Evolutionary conservation across 805 yeast genomes (phyloP), one percentile per base, ranked within the genome.

Genomic region (Kuraishia capsulata): DNA sequence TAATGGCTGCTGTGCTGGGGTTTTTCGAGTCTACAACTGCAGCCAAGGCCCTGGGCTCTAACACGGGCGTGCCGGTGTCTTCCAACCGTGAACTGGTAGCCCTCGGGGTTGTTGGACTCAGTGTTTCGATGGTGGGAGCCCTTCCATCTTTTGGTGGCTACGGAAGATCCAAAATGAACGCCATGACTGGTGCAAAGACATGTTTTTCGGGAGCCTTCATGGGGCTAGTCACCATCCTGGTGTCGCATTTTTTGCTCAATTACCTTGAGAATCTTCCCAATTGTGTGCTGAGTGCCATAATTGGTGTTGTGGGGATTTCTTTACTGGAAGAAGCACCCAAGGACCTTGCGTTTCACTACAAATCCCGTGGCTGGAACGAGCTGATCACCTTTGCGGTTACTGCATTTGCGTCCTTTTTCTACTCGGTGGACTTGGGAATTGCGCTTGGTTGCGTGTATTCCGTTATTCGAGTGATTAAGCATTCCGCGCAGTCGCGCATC

Each of bases 61-160:
- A 71, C n/a, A 77, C 76, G 44, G 81, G 84, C 44, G 53, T 73
- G 26, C 80, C 86, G 0, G 73, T 88, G 9, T 84, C 95, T 0
- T 76, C 94, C 14, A 89, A 92, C 56, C 72, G 97, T 43, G 98
- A 90, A 54, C 62, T 90, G 31, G 89, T 92, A 4, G 97, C 97
- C 0, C 64, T 90, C 23, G 97, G 98, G 1, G 59, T 73, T 11
- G 76, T 82, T 39, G 90, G 89, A 48, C 42, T 87, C 2, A 59
- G 71, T 1, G 78, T 79, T 1, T 71, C 86, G 3, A 40, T 54
- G 8, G 55, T 76, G 39, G 82, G 85, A 32, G 82, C 88, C 0
- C 62, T 90, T 13, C 97, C 98, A 0, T 76, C 95, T 0, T 89
- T 89, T 67, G 98, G 97, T 8, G 97, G 97, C 0, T 90, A 89